Evolutionary conservation across 1,284 basidiomycete species (phyloP).

Genomic region (Melampsora americana): DNA sequence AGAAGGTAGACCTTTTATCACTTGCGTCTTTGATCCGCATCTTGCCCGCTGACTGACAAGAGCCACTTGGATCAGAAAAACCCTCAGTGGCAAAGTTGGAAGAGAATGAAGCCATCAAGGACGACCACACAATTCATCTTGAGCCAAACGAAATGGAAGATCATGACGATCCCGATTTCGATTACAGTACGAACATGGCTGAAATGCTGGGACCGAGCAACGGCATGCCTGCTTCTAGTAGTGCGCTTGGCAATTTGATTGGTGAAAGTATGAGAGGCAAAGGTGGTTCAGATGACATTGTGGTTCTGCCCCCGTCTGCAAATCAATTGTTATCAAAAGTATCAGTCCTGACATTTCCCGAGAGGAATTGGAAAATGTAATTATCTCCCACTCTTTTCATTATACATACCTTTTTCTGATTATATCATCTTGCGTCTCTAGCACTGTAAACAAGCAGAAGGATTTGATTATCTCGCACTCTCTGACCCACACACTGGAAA

Average conservation of each 20-base stretch:
- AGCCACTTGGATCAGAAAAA: no score
- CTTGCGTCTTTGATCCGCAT: no score
- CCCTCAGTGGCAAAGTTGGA: background rate
- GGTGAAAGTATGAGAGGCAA: constrained; percentile 42
- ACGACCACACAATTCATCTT: constrained; percentile 8
- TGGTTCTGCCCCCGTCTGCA: constrained; percentile 71
- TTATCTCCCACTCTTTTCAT: constrained; percentile 48
- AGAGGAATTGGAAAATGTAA: constrained; percentile 77
- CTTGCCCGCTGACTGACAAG: no score
- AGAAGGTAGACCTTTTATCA: constrained; percentile 2
- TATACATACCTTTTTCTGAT: constrained; percentile 57
- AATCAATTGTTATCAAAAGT: constrained; percentile 86
- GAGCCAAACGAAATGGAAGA: constrained; percentile 19
- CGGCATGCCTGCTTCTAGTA: constrained; percentile 2
- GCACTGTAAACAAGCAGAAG: constrained; percentile 55
- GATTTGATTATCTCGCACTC: constrained; percentile 70
- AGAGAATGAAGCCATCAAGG: constrained; percentile 17
- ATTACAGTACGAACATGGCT: constrained; percentile 30
- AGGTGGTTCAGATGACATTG: constrained; percentile 49
- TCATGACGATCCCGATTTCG: constrained; percentile 32
- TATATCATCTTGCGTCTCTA: constrained; percentile 62
- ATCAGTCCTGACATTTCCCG: constrained; percentile 86
- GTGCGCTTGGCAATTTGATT: constrained; percentile 38
- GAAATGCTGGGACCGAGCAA: constrained; percentile 12
- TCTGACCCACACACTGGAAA: constrained; percentile 84